Evolutionary conservation across 306 rosid genomes (phyloP).

Genomic region (Inga oerstediana): DNA sequence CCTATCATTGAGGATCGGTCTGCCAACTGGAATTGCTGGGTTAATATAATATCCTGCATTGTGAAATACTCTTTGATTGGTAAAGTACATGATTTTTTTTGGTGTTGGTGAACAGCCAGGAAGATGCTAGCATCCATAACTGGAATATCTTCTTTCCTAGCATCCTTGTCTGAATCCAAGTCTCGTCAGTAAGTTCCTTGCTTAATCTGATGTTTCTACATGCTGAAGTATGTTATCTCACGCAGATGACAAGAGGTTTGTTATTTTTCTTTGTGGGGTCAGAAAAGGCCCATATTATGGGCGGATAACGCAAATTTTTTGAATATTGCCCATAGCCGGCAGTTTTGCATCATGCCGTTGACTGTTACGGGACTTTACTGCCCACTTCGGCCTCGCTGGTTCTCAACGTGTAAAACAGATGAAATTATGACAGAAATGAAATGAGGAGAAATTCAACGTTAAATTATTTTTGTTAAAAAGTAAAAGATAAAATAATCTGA

Average conservation of each 20-base stretch:
- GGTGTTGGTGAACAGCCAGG: conserved; percentile 16
- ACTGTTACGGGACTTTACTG: not conserved
- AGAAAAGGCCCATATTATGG: not conserved
- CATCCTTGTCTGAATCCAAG: conserved; percentile 7
- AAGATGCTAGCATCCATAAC: not conserved
- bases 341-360: not conserved
- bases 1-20: conserved; percentile 39
- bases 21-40: conserved; percentile 26
- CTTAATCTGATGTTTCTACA: conserved; percentile 12
- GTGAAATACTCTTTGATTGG: conserved; percentile 17
- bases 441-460: not conserved
- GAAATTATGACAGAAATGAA: not conserved
- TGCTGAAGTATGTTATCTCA: not conserved
- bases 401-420: not conserved
- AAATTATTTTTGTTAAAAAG: not conserved
- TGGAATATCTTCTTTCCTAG: conserved; percentile 8
- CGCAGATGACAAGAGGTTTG: not conserved
- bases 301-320: not conserved
- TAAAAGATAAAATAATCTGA: not conserved
- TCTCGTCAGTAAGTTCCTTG: not conserved
- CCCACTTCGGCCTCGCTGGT: not conserved
- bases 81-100: conserved; percentile 19
- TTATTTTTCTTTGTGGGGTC: no score
- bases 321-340: not conserved
- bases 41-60: conserved; percentile 17